These are phyloP conservation scores for Luffa acutangula DNA, from an alignment of 306 rosid genomes.

Conservation along the genomic window DNA sequence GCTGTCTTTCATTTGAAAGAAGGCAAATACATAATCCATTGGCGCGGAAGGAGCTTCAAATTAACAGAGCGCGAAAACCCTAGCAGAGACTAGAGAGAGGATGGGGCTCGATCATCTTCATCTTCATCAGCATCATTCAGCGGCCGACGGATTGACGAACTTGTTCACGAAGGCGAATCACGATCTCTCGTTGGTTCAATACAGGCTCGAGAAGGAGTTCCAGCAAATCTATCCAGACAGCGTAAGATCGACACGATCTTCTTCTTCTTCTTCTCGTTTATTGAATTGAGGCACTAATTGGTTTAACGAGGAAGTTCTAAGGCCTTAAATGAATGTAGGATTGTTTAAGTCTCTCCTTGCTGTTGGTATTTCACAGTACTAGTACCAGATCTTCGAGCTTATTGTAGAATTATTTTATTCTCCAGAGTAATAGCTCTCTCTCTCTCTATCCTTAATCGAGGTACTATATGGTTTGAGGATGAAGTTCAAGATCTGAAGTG, in stretches of 20 bases:
- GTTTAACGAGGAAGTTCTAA: not conserved
- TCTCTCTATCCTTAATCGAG: not conserved
- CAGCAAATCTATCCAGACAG: slow-evolving; percentile 67
- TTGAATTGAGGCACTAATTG: not conserved
- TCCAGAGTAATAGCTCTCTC: not conserved
- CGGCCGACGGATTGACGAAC: slow-evolving; percentile 57
- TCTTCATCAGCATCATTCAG: slow-evolving; percentile 39
- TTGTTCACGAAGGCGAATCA: slow-evolving; percentile 67
- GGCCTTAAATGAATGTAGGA: not conserved
- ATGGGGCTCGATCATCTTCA: slow-evolving; percentile 30
- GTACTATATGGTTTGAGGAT: not conserved
- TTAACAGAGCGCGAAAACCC: slow-evolving; percentile 9
- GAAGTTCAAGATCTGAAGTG: not conserved
- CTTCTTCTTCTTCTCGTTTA: not conserved
- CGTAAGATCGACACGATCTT: slow-evolving; percentile 18
- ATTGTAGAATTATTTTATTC: not conserved
- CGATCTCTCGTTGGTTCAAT: slow-evolving; percentile 49
- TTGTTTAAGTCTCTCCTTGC: not conserved
- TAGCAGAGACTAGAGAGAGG: slow-evolving; percentile 6
- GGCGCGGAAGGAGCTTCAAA: slow-evolving; percentile 8
- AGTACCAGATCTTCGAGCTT: not conserved
- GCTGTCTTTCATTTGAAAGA: not conserved
- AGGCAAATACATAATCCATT: not conserved
- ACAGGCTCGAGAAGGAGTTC: slow-evolving; percentile 72
- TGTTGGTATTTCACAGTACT: not conserved